Percentiles rank a stretch among this genome's conserved stretches.
Evolutionary conservation across 2,329 filamentous ascomycete species (phyloP).

Genomic region (Ascosphaera aggregata): DNA sequence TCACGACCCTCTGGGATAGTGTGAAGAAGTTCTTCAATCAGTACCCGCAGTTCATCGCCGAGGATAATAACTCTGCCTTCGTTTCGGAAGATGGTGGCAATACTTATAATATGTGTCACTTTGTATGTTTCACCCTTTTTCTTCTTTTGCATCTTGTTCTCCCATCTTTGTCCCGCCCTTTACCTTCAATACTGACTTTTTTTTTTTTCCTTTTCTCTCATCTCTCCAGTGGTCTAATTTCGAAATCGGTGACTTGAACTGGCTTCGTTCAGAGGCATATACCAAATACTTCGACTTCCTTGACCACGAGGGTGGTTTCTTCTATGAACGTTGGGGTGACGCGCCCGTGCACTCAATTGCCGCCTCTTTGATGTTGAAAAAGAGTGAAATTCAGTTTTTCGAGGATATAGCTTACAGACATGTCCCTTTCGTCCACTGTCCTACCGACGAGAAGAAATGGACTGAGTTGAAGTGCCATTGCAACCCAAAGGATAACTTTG

Average conservation of each 20-base stretch:
- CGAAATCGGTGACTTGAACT: constrained; percentile 81
- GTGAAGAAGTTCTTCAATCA: constrained; percentile 83
- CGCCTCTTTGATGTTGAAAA: constrained; percentile 63
- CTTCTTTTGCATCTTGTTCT: background rate
- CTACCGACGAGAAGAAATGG: constrained; percentile 65
- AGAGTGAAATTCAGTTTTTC: constrained; percentile 95
- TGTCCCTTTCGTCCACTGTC: constrained; percentile 93
- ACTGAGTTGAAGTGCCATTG: constrained; percentile 79
- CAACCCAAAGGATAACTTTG: constrained; percentile 92
- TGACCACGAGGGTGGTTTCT: constrained; percentile 85
- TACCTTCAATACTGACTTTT: constrained; percentile 7
- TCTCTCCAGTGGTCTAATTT: constrained; percentile 80
- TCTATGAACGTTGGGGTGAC: constrained; percentile 97
- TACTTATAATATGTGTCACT: constrained; percentile 93
- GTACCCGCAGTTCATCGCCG: constrained; percentile 66
- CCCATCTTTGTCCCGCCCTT: background rate
- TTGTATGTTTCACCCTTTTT: constrained; percentile 34
- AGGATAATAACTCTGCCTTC: constrained; percentile 74
- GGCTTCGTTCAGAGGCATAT: constrained; percentile 77
- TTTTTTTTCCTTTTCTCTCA: background rate
- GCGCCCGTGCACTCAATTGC: constrained; percentile 97
- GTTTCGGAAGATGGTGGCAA: constrained; percentile 79
- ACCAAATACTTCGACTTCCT: constrained; percentile 74
- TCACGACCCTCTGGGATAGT: constrained; percentile 87
- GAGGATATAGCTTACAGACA: constrained; percentile 98